Evolutionary conservation across 768 basidiomycete genomes (phyloP), one percentile per base, ranked within the genome.

Genomic region (Exidia glandulosa): DNA sequence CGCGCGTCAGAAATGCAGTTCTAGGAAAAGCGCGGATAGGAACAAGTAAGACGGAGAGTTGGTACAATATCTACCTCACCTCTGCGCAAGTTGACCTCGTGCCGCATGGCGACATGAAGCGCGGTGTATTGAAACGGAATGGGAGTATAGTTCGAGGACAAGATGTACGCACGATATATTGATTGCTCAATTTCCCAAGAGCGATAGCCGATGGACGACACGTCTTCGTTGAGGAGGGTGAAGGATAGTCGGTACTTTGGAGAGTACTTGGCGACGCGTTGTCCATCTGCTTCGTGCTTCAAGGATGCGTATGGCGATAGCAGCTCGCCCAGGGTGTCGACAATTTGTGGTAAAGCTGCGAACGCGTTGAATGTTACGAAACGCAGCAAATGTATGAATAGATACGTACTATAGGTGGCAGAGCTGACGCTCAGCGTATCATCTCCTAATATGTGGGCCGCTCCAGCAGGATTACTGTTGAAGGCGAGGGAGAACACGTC

Each of bases 161-260:
- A 41, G 19, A 58, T 47, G 23, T 32, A 78, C 87, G 65, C 63
- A 93, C 93, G 75, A 30, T 73, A 64, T 12, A 96, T 74, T 10
- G 84, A 84, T 23, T 71, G 63, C 54, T 82, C 72, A 14, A 95
- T 77, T 48, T 94, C 84, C 95, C 95, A 97, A 14, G 50, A 54
- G 25, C 30, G 50, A 29, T 29, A 54, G 4, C 79, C 74, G 32
- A 76, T 62, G 19, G 85, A 77, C 29, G 87, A 75, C 3, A 88
- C 82, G 68, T 98, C 89, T 73, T 98, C 92, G 68, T 97, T 95
- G 57, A 99, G 73, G 6, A 99, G 75, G 14, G 88, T 90, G 74
- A 98, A 96, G 23, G 91, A 84, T 14, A 98, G 79, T 47, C 92
- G 86, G 70, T 90, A 90, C 50, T 82, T 83, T 3, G 84, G 80